Evolutionary conservation across 768 basidiomycete species (phyloP).

Genomic region (Botryobasidium botryosum): DNA sequence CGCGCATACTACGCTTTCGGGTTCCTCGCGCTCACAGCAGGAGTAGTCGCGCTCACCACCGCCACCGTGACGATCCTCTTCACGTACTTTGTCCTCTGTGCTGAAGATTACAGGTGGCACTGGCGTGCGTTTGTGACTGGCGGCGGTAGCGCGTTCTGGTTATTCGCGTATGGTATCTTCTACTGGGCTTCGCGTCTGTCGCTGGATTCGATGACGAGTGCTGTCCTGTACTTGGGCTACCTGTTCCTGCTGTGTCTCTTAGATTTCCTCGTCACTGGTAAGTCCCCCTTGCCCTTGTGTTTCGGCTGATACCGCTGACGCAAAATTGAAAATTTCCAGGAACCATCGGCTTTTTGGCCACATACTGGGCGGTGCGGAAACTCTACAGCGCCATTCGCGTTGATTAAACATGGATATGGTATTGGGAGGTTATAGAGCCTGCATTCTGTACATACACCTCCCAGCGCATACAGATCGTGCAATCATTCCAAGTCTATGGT

Average conservation of each 20-base stretch:
- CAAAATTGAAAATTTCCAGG: conserved; percentile 27
- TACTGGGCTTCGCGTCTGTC: conserved; percentile 81
- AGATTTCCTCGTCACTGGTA: conserved; percentile 78
- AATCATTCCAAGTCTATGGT: too few relatives aligned
- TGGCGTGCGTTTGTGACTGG: conserved; percentile 90
- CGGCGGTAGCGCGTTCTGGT: conserved; percentile 85
- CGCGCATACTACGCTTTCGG: conserved; percentile 94
- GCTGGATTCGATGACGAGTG: conserved; percentile 63
- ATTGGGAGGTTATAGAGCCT: too few relatives aligned
- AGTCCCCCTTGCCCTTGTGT: conserved; percentile 14
- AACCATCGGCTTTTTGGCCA: conserved; percentile 80
- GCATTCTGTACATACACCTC: too few relatives aligned
- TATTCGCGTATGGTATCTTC: conserved; percentile 74
- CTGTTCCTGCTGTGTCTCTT: conserved; percentile 66
- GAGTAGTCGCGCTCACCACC: conserved; percentile 68
- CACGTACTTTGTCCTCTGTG: conserved; percentile 81
- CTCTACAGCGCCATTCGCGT: conserved; percentile 72
- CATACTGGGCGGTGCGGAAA: conserved; percentile 77
- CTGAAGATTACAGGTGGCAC: conserved; percentile 97
- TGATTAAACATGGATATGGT: conserved; percentile 28
- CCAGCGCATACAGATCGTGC: too few relatives aligned
- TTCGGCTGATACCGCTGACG: not conserved
- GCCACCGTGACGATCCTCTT: conserved; percentile 83
- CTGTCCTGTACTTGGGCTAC: conserved; percentile 81
- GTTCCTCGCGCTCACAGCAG: conserved; percentile 75